Evolutionary conservation across 2,329 filamentous ascomycete genomes (phyloP).

Genomic region (Onygenales sp.): DNA sequence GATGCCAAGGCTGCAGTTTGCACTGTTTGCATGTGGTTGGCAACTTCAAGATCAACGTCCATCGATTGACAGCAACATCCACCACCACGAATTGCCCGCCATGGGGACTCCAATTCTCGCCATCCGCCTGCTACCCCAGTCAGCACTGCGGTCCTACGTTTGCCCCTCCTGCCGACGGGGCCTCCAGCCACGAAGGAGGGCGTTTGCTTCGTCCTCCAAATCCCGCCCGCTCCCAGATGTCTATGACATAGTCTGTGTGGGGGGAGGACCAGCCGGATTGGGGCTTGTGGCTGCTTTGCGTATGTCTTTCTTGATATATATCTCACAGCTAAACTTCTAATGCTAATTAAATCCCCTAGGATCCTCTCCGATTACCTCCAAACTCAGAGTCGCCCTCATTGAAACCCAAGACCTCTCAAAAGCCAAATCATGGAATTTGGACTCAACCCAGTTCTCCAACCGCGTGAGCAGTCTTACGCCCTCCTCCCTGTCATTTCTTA

Average conservation of each 20-base stretch:
- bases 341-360: conserved; percentile 41
- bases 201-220: conserved; percentile 21
- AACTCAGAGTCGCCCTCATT: conserved; percentile 76
- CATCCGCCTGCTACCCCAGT: conserved; percentile 26
- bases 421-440: conserved; percentile 56
- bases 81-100: background rate
- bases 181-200: conserved; percentile 17
- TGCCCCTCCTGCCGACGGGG: conserved; percentile 30
- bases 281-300: conserved; percentile 70
- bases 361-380: conserved; percentile 62
- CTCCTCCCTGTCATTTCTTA: conserved; percentile 71
- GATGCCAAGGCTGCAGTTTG: conserved; percentile 3
- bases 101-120: background rate
- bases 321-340: conserved; percentile 3
- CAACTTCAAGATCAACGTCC: background rate
- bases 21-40: background rate
- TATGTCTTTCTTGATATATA: conserved; percentile 33
- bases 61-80: background rate
- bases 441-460: conserved; percentile 69
- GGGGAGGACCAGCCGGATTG: conserved; percentile 79
- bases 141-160: conserved; percentile 27
- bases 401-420: conserved; percentile 79
- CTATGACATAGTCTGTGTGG: conserved; percentile 88
- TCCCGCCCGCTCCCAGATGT: conserved; percentile 51
- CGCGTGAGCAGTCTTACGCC: conserved; percentile 92